A percentile compares a stretch with the other conserved stretches of the same genome.
phyloP scores from a whole-genome alignment of 2,329 filamentous ascomycete species.

The Rutstroemia sp. region DNA sequence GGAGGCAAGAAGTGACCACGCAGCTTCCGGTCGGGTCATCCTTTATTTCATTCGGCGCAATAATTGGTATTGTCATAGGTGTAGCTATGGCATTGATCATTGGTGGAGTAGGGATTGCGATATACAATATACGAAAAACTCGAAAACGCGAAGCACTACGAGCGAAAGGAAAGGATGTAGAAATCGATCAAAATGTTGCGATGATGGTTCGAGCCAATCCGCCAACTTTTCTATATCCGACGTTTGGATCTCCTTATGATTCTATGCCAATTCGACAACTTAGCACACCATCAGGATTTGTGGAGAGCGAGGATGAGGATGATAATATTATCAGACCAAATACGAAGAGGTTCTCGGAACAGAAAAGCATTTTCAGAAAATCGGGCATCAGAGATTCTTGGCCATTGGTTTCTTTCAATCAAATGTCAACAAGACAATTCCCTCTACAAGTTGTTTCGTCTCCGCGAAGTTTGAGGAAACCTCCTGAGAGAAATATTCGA shows the following conservation, averaged over 20 bases:
- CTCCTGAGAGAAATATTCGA: constrained; percentile 14
- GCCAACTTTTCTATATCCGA: not conserved
- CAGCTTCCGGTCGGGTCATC: not conserved
- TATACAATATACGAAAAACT: not conserved
- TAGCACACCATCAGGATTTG: not conserved
- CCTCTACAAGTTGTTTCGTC: constrained; percentile 6
- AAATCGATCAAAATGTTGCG: not conserved
- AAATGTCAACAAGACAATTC: constrained; percentile 4
- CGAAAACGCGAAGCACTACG: not conserved
- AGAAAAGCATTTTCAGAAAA: constrained; percentile 12
- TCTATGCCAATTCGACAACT: not conserved
- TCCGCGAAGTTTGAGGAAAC: not conserved
- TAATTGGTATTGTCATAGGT: constrained; percentile 4
- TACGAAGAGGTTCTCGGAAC: constrained; percentile 12
- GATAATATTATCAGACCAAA: constrained; percentile 3
- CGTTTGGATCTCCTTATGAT: not conserved
- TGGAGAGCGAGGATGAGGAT: constrained; percentile 4
- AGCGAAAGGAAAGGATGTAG: not conserved
- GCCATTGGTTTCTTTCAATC: constrained; percentile 20
- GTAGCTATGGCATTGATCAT: not conserved
- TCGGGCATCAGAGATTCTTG: constrained; percentile 24
- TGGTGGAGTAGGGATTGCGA: not conserved
- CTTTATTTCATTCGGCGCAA: not conserved
- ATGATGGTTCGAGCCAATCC: not conserved
- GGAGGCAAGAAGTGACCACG: not conserved